These are phyloP conservation scores for Tetrahymena malaccensis DNA, from an alignment of 73 alveolate species.

Conservation along the genomic window DNA sequence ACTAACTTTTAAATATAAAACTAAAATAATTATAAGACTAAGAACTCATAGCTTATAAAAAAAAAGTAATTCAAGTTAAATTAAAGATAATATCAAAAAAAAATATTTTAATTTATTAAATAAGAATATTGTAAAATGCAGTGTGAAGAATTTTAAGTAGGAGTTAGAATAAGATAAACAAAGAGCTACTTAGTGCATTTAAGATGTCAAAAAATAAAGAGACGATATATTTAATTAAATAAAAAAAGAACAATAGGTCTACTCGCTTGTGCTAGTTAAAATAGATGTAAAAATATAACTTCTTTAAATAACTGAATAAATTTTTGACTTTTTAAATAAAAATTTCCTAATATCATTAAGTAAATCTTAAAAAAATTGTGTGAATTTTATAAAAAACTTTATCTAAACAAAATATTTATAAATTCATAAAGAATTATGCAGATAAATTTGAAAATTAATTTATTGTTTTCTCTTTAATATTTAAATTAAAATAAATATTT, in stretches of 20 bases:
- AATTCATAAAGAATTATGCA: too few species aligned
- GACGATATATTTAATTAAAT: neutral
- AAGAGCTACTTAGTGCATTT: neutral
- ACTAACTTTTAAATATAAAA: neutral
- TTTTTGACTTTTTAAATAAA: too few species aligned
- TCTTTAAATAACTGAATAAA: too few species aligned
- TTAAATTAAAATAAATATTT: too few species aligned
- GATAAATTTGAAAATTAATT: too few species aligned
- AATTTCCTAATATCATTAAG: too few species aligned
- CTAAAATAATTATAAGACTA: neutral
- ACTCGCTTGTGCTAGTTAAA: neutral
- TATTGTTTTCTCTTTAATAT: too few species aligned
- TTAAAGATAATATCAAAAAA: neutral
- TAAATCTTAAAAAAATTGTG: too few species aligned
- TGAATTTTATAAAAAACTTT: too few species aligned
- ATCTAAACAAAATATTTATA: neutral
- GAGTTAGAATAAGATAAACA: neutral
- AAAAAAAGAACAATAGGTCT: neutral
- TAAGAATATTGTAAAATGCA: neutral
- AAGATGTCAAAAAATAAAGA: neutral
- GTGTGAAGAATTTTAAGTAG: neutral
- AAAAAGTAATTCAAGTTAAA: neutral
- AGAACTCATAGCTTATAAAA: neutral
- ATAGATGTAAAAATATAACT: neutral
- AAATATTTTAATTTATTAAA: neutral